These are phyloP conservation scores for Ulota crispa DNA, from an alignment of 225 moss, liverwort and hornwort genomes.

Conservation along the genomic window DNA sequence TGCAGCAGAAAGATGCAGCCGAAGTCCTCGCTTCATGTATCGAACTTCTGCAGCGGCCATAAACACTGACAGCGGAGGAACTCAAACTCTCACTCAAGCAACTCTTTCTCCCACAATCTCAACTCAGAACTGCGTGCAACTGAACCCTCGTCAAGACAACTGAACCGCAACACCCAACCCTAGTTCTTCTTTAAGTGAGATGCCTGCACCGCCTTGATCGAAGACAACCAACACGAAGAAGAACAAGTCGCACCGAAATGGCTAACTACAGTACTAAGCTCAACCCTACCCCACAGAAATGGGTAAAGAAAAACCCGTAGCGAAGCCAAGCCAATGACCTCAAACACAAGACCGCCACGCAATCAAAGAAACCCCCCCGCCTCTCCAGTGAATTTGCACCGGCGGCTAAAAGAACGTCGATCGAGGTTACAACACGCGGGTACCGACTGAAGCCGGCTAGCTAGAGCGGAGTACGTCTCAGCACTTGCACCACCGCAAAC, in stretches of 20 bases:
- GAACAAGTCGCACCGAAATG: background rate
- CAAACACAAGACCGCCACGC: background rate
- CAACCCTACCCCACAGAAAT: background rate
- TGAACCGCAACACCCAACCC: constrained; percentile 32
- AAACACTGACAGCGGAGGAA: constrained; percentile 13
- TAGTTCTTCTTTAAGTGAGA: constrained; percentile 5
- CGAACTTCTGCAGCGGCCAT: constrained; percentile 40
- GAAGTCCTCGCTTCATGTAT: constrained; percentile 23
- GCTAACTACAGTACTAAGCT: constrained; percentile 38
- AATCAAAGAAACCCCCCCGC: constrained; percentile 22
- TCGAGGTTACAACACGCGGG: background rate
- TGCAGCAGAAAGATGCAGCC: constrained; percentile 4
- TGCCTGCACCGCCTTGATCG: background rate
- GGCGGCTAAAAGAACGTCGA: background rate
- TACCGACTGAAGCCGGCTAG: constrained; percentile 21
- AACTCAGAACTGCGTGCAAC: background rate
- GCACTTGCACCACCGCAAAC: constrained; percentile 21
- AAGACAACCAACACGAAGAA: background rate
- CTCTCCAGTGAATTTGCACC: background rate
- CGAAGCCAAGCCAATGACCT: background rate
- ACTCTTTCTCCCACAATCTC: background rate
- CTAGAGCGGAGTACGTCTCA: background rate
- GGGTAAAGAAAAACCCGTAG: background rate
- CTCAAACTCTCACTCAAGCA: background rate
- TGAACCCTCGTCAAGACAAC: constrained; percentile 20